Conservation (phyloP, 1,284 basidiomycete species). For the Fomes fomentarius region DNA sequence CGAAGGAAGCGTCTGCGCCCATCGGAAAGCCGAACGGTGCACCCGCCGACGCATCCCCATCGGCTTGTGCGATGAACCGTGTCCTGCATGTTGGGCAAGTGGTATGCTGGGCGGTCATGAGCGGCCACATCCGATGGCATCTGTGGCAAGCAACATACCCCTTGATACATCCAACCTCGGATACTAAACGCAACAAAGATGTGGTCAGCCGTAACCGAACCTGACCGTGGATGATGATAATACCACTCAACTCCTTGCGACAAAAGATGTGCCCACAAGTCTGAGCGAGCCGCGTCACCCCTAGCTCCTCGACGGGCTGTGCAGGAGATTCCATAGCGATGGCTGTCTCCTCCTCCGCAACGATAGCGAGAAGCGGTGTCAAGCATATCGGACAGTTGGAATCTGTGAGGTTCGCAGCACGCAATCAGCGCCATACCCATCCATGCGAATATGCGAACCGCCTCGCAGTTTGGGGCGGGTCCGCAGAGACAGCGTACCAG, state of each 20-base stretch:
- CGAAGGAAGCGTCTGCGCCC: neutral
- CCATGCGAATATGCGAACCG: no score
- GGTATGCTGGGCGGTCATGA: constrained; percentile 8
- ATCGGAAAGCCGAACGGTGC: neutral
- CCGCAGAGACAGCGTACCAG: constrained; percentile 37
- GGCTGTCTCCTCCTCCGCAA: constrained; percentile 76
- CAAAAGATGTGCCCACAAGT: constrained; percentile 77
- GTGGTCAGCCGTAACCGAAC: neutral
- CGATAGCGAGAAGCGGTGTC: constrained; percentile 59
- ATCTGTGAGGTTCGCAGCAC: constrained; percentile 42
- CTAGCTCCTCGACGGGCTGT: constrained; percentile 64
- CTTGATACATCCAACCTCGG: constrained; percentile 18
- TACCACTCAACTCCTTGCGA: constrained; percentile 60
- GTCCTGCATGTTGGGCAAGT: constrained; percentile 31
- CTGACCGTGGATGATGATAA: neutral
- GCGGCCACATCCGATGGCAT: no score
- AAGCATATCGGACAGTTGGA: constrained; percentile 73
- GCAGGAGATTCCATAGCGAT: constrained; percentile 76
- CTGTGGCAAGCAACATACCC: constrained; percentile 9
- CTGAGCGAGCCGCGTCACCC: constrained; percentile 62
- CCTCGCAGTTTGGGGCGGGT: no score
- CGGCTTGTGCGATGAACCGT: constrained; percentile 12
- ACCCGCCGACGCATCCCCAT: neutral
- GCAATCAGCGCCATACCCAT: neutral
- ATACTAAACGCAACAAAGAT: constrained; percentile 4